phyloP scores from a whole-genome alignment of 2,329 filamentous ascomycete genomes.

The Alternaria alternata region DNA sequence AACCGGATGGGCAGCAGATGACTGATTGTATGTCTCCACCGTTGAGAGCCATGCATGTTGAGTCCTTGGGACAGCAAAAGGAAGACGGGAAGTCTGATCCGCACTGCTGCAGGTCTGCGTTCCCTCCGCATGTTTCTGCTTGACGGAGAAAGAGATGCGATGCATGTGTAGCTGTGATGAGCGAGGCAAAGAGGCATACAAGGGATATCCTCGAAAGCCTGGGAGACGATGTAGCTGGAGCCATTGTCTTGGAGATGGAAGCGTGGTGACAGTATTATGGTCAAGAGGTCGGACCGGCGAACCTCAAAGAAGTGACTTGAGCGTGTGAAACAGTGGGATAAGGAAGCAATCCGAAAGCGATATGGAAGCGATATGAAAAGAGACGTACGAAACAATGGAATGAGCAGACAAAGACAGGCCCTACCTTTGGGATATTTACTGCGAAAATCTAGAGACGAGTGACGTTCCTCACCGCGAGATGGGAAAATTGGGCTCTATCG shows the following conservation, averaged over 20 bases:
- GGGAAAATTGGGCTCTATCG: constrained; percentile 14
- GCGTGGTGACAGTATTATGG: constrained; percentile 6
- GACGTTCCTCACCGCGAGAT: constrained; percentile 18
- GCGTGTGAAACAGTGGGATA: constrained; percentile 7
- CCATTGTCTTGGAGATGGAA: constrained; percentile 32
- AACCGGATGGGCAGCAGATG: constrained; percentile 72
- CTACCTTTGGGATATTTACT: constrained; percentile 30
- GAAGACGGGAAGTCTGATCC: constrained; percentile 63
- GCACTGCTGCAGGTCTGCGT: constrained; percentile 61
- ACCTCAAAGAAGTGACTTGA: constrained; percentile 16
- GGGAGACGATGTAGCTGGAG: constrained; percentile 34
- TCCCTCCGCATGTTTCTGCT: constrained; percentile 59
- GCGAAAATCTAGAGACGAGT: constrained; percentile 21
- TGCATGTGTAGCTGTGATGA: constrained; percentile 35
- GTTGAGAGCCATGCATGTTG: constrained; percentile 66
- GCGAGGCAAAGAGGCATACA: constrained; percentile 40
- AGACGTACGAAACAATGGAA: constrained; percentile 11
- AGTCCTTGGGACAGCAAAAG: constrained; percentile 70
- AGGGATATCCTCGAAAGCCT: constrained; percentile 46
- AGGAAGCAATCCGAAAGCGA: neutral
- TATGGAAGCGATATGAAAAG: constrained; percentile 5
- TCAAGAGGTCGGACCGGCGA: constrained; percentile 20
- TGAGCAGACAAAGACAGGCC: constrained; percentile 16
- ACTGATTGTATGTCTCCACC: constrained; percentile 69
- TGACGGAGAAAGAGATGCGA: constrained; percentile 42